Percentiles rank a stretch among this genome's conserved stretches.
Evolutionary conservation across 306 rosid genomes (phyloP).

Genomic region (Biancaea sappan): DNA sequence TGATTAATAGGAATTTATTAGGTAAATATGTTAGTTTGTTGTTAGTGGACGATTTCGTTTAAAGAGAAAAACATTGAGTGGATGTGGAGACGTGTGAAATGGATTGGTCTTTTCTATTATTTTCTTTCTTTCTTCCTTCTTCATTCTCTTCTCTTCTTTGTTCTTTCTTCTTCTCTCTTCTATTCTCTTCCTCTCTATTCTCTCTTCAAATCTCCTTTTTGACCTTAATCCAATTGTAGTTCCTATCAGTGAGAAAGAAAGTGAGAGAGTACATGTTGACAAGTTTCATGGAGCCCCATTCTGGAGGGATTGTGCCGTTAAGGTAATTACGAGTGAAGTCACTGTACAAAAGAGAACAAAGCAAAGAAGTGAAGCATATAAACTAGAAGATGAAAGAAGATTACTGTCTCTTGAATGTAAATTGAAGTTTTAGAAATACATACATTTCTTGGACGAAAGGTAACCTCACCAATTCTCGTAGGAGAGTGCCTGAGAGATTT

Average conservation of each 20-base stretch:
- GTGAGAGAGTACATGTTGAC: constrained; percentile 41
- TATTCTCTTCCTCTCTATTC: no score
- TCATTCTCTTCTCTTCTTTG: no score
- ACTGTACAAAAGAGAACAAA: constrained; percentile 33
- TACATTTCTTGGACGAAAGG: constrained; percentile 56
- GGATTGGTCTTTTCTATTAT: no score
- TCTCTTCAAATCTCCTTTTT: no score
- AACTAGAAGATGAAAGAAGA: background rate
- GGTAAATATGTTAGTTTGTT: no score
- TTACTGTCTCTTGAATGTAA: background rate
- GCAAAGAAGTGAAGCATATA: background rate
- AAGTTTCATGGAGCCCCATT: constrained; percentile 60
- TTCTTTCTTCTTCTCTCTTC: no score
- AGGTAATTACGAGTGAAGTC: constrained; percentile 62
- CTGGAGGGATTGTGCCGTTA: constrained; percentile 59
- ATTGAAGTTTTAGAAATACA: constrained; percentile 8
- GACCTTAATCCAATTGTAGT: no score
- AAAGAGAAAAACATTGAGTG: no score
- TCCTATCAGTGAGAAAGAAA: background rate
- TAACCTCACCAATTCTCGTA: constrained; percentile 44
- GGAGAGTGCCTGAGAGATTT: constrained; percentile 58
- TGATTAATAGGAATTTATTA: no score
- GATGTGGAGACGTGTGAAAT: no score
- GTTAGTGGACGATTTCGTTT: no score
- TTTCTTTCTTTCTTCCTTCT: no score